A percentile compares a stretch with the other conserved stretches of the same genome.
These are phyloP conservation scores for Mortierella sp. DNA, from an alignment of 371 early-diverging fungal genomes.

Conservation along the genomic window DNA sequence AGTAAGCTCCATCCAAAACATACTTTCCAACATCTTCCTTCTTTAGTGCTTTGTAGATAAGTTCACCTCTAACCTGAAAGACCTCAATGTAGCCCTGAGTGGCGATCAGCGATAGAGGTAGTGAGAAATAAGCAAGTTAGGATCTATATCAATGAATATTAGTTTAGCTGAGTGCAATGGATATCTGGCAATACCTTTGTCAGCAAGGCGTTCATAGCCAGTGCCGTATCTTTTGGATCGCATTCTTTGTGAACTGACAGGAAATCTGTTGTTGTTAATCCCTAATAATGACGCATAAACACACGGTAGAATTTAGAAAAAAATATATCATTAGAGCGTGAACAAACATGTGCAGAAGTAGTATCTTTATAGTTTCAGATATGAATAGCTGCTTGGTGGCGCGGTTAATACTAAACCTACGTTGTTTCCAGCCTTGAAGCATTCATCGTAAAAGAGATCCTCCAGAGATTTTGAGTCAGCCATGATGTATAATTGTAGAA, in stretches of 20 bases:
- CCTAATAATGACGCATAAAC: constrained; percentile 13
- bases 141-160: not conserved
- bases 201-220: constrained; percentile 64
- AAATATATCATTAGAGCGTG: not conserved
- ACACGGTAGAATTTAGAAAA: not conserved
- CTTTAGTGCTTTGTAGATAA: constrained; percentile 62
- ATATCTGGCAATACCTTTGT: constrained; percentile 60
- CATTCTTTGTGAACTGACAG: constrained; percentile 47
- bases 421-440: constrained; percentile 22
- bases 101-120: not conserved
- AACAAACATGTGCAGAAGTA: not conserved
- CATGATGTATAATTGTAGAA: constrained; percentile 12
- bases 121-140: not conserved
- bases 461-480: constrained; percentile 16
- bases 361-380: too few relatives aligned
- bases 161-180: constrained; percentile 2
- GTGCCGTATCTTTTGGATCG: constrained; percentile 59
- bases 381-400: too few relatives aligned
- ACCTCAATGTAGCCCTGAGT: constrained; percentile 58
- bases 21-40: constrained; percentile 62
- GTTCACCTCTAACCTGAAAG: constrained; percentile 49
- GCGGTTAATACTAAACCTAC: constrained; percentile 1
- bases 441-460: constrained; percentile 40
- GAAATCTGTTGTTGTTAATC: constrained; percentile 39
- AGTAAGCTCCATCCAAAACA: constrained; percentile 6